Percentiles rank a stretch among this genome's conserved stretches.
Conservation (phyloP, 345 rosid genomes). For the Populus ilicifolia region DNA sequence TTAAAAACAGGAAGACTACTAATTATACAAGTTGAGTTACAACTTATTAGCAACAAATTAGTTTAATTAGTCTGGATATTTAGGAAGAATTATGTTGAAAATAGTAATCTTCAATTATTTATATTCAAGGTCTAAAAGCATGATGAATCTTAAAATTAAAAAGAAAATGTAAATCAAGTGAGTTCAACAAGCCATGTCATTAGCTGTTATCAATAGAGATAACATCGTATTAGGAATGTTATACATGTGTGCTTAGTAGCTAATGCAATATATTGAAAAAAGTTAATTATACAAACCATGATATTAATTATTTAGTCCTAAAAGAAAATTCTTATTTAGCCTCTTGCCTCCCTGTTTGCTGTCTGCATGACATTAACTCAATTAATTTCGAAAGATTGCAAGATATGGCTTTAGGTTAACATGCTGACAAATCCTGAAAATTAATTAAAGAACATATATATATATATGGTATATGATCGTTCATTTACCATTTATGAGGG, state of each 20-base stretch:
- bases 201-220: background rate
- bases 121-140: too few species aligned
- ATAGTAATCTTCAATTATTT: too few species aligned
- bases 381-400: background rate
- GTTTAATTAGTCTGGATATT: too few species aligned
- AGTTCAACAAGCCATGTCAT: background rate
- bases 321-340: background rate
- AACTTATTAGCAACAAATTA: too few species aligned
- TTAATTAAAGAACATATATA: too few species aligned
- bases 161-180: too few species aligned
- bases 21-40: too few species aligned
- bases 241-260: background rate
- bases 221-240: background rate
- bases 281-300: background rate
- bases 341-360: conserved; percentile 24
- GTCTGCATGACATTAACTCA: conserved; percentile 22
- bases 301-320: background rate
- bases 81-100: too few species aligned
- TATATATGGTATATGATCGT: conserved; percentile 1
- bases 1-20: too few species aligned
- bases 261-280: background rate
- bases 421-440: too few species aligned
- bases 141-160: too few species aligned
- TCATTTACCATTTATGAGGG: conserved; percentile 21
- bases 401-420: conserved; percentile 7